phyloP scores from a whole-genome alignment of 805 yeast genomes.

The Candida broadrunensis region DNA sequence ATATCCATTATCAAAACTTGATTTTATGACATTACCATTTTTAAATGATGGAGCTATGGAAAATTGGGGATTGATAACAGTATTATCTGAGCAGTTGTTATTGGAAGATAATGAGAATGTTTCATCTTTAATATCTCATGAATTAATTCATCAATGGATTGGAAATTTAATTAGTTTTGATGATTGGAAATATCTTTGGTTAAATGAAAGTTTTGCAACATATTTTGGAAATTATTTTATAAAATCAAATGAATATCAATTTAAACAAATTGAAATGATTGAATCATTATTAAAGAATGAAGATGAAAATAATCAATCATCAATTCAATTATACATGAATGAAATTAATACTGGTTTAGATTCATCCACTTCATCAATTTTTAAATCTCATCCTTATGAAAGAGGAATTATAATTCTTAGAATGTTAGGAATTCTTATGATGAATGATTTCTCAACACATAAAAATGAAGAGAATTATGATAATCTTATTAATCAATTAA shows the following conservation, averaged over 20 bases:
- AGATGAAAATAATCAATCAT: slow-evolving; percentile 21
- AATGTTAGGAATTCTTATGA: slow-evolving; percentile 35
- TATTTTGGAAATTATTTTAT: slow-evolving; percentile 57
- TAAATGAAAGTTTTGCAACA: slow-evolving; percentile 78
- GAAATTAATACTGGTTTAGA: slow-evolving; percentile 20
- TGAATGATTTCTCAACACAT: slow-evolving; percentile 21
- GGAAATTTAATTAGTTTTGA: slow-evolving; percentile 69
- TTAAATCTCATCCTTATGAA: slow-evolving; percentile 50
- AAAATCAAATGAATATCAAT: slow-evolving; percentile 11
- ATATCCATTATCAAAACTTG: slow-evolving; percentile 65
- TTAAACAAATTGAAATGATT: slow-evolving; percentile 5
- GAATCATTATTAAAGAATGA: slow-evolving; percentile 38
- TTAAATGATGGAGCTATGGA: slow-evolving; percentile 80
- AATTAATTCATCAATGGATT: slow-evolving; percentile 77
- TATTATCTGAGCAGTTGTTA: slow-evolving; percentile 48
- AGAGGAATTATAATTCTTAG: slow-evolving; percentile 57
- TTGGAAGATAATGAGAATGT: slow-evolving; percentile 33
- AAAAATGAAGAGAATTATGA: slow-evolving; percentile 6
- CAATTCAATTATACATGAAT: slow-evolving; percentile 33
- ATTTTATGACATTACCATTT: slow-evolving; percentile 66
- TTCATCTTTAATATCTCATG: slow-evolving; percentile 64
- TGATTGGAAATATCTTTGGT: slow-evolving; percentile 68
- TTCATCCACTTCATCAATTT: slow-evolving; percentile 37
- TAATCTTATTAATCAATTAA: slow-evolving; percentile 7
- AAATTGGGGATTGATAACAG: slow-evolving; percentile 68